Evolutionary conservation across 768 basidiomycete species (phyloP).

Genomic region (Lactarius quietus): DNA sequence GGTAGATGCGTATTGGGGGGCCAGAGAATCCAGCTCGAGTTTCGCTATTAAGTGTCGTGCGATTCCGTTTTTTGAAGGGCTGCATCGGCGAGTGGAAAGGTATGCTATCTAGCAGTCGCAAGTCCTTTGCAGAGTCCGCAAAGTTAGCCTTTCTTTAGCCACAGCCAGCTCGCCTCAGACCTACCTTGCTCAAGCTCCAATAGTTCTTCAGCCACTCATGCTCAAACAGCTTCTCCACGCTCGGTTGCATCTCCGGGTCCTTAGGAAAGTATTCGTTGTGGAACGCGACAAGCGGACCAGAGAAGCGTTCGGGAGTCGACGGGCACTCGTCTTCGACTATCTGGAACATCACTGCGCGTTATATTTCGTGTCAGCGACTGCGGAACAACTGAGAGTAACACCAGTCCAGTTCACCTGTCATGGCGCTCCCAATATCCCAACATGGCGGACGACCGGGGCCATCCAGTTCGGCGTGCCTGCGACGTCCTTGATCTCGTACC

Average conservation of each 20-base stretch:
- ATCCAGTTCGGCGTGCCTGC: conserved; percentile 98
- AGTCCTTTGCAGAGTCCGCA: conserved; percentile 46
- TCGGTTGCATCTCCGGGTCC: conserved; percentile 77
- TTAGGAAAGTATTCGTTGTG: conserved; percentile 87
- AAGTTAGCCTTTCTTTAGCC: no score
- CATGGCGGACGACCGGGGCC: no score
- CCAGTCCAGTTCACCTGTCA: conserved; percentile 64
- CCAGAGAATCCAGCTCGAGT: no score
- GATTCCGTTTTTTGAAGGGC: conserved; percentile 63
- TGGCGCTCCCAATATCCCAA: conserved; percentile 82
- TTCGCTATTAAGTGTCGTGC: conserved; percentile 47
- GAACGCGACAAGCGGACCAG: conserved; percentile 72
- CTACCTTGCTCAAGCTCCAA: conserved; percentile 73
- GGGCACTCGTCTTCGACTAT: conserved; percentile 94
- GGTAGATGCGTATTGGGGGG: conserved; percentile 26
- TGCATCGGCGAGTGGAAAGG: conserved; percentile 91
- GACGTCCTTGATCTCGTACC: conserved; percentile 76
- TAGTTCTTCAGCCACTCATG: conserved; percentile 89
- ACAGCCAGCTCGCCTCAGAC: conserved; percentile 19
- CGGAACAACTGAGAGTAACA: background rate
- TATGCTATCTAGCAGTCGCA: conserved; percentile 90
- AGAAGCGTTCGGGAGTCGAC: no score
- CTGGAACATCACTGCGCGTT: conserved; percentile 83
- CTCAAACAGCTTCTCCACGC: conserved; percentile 80
- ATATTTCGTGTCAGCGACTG: background rate